Evolutionary conservation across 352 stramenopile genomes (phyloP).

Genomic region (Pythium brachiatum): DNA sequence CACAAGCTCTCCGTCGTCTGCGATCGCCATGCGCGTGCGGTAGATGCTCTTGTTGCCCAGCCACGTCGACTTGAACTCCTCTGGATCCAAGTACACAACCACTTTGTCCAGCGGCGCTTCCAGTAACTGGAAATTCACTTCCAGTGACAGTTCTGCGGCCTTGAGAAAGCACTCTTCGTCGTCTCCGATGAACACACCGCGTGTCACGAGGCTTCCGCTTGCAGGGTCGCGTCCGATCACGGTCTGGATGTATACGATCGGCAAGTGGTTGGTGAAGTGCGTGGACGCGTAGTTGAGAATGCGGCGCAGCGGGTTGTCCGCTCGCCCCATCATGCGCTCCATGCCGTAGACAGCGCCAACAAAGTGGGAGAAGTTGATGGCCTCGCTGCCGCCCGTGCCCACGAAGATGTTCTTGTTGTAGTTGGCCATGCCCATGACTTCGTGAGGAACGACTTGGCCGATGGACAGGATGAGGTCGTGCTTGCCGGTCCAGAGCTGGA

Average conservation of each 20-base stretch:
- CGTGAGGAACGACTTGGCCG: constrained; percentile 96
- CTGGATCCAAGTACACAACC: constrained; percentile 94
- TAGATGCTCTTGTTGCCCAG: constrained; percentile 99
- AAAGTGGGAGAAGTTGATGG: constrained; percentile 98
- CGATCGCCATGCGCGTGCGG: constrained; percentile 96
- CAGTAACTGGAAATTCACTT: constrained; percentile 96
- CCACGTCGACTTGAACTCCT: constrained; percentile 98
- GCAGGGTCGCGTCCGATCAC: constrained; percentile 82
- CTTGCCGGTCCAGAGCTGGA: constrained; percentile 87
- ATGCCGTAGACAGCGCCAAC: constrained; percentile 98
- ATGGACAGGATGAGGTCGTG: constrained; percentile 95
- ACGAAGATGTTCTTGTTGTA: constrained; percentile 99
- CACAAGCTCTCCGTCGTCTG: constrained; percentile 92
- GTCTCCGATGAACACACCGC: constrained; percentile 95
- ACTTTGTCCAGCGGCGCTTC: constrained; percentile 91
- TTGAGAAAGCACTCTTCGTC: constrained; percentile 95
- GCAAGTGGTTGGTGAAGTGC: constrained; percentile 88
- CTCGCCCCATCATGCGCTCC: constrained; percentile 97
- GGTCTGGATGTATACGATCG: constrained; percentile 96
- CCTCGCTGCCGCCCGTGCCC: constrained; percentile 90
- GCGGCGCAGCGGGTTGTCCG: constrained; percentile 93
- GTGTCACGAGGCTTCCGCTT: constrained; percentile 63
- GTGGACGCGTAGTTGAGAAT: constrained; percentile 96
- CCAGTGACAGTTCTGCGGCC: constrained; percentile 91
- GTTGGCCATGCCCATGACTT: constrained; percentile 99